Percentiles rank a stretch among this genome's conserved stretches.
phyloP scores from a whole-genome alignment of 257 asterid genomes.

The Parsonsia alboflavescens region DNA sequence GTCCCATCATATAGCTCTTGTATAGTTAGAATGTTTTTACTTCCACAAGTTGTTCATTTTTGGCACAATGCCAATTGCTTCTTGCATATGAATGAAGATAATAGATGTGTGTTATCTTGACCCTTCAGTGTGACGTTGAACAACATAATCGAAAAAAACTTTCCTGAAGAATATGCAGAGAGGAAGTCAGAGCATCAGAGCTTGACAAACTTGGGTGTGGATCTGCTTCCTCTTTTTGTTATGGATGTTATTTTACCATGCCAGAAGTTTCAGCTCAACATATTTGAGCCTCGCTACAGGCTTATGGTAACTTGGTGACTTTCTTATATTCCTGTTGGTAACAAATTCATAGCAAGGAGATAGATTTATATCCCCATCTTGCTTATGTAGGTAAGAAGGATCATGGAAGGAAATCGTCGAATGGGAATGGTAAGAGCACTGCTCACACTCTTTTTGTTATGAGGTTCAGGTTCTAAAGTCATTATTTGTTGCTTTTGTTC shows the following conservation, averaged over 20 bases:
- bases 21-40: background rate
- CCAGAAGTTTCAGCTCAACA: conserved; percentile 90
- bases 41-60: background rate
- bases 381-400: conserved; percentile 71
- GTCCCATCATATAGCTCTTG: background rate
- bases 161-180: conserved; percentile 85
- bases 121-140: conserved; percentile 80
- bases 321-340: background rate
- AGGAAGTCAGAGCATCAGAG: conserved; percentile 75
- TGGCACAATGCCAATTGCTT: background rate
- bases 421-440: conserved; percentile 84
- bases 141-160: conserved; percentile 83
- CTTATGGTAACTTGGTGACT: conserved; percentile 65
- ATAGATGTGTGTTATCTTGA: background rate
- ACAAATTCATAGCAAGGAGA: background rate
- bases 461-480: conserved; percentile 4
- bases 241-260: conserved; percentile 96
- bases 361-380: background rate
- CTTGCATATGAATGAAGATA: background rate
- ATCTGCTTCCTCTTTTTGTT: conserved; percentile 90
- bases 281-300: conserved; percentile 97
- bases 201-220: conserved; percentile 64
- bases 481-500: conserved; percentile 19
- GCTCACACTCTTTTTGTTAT: background rate
- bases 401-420: conserved; percentile 96